These are phyloP conservation scores for Gossypium thurberi DNA, from an alignment of 345 rosid genomes.

Conservation along the genomic window DNA sequence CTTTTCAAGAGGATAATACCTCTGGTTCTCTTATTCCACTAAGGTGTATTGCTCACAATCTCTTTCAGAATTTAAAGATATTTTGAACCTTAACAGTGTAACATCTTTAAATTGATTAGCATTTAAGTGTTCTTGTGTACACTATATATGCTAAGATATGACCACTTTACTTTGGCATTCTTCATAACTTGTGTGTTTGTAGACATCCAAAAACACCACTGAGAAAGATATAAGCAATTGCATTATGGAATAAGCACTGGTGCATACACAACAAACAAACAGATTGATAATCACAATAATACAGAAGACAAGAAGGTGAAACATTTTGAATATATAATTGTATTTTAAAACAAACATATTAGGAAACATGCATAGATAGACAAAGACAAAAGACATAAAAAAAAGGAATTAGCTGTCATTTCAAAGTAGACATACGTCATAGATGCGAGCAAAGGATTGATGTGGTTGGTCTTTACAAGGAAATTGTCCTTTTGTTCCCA, in stretches of 20 bases:
- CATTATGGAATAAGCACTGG: background rate
- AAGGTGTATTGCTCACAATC: background rate
- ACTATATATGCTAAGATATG: background rate
- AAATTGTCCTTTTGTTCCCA: background rate
- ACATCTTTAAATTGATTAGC: constrained; percentile 1
- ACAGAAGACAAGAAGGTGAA: background rate
- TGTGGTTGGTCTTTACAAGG: background rate
- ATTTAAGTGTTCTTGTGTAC: background rate
- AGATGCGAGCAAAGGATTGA: background rate
- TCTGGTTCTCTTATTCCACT: too few species aligned
- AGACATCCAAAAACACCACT: background rate
- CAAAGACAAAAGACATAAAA: background rate
- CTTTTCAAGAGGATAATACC: background rate
- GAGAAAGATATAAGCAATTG: background rate
- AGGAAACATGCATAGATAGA: background rate
- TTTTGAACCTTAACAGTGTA: background rate
- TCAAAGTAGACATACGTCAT: background rate
- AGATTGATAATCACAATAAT: background rate
- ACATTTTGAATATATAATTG: background rate
- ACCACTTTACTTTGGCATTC: background rate
- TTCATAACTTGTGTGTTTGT: background rate
- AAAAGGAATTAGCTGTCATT: background rate
- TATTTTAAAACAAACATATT: background rate
- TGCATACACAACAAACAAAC: background rate
- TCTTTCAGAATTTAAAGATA: background rate